phyloP scores from a whole-genome alignment of 768 basidiomycete genomes.

The Suillus occidentalis region DNA sequence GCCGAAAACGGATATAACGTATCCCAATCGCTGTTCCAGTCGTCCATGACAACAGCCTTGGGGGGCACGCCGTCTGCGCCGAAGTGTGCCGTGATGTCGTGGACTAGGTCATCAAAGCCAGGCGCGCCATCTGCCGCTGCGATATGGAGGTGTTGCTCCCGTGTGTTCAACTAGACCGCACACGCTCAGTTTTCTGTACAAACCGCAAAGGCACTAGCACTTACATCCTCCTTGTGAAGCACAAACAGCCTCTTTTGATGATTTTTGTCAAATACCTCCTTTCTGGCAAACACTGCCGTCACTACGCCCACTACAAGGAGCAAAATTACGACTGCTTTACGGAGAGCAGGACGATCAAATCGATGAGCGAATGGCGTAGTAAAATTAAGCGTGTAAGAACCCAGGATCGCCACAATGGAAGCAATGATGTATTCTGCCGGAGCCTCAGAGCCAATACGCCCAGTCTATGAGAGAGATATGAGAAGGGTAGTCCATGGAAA shows the following conservation, averaged over 20 bases:
- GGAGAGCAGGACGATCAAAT: slow-evolving; percentile 47
- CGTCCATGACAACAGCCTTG: slow-evolving; percentile 59
- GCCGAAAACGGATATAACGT: slow-evolving; percentile 77
- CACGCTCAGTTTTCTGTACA: background rate
- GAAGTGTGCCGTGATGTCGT: slow-evolving; percentile 60
- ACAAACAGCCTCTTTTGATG: slow-evolving; percentile 90
- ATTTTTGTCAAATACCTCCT: slow-evolving; percentile 71
- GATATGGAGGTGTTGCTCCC: slow-evolving; percentile 75
- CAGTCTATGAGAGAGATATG: slow-evolving; percentile 53
- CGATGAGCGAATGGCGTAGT: slow-evolving; percentile 73
- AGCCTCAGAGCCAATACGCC: slow-evolving; percentile 77
- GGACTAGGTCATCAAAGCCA: slow-evolving; percentile 63
- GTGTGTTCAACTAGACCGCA: slow-evolving; percentile 58
- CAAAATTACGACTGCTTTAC: slow-evolving; percentile 43
- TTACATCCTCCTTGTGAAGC: slow-evolving; percentile 82
- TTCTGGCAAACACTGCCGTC: slow-evolving; percentile 61
- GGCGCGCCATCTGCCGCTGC: slow-evolving; percentile 83
- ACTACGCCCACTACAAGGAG: slow-evolving; percentile 45
- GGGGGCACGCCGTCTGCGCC: slow-evolving; percentile 43
- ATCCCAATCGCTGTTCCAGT: slow-evolving; percentile 89
- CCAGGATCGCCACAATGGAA: slow-evolving; percentile 61
- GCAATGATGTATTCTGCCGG: slow-evolving; percentile 91
- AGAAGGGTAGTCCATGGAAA: background rate
- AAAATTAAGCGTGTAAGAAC: slow-evolving; percentile 59
- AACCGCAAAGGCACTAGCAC: slow-evolving; percentile 19